A percentile compares a stretch with the other conserved stretches of the same genome.
Evolutionary conservation across 148 eudicot genomes (phyloP).

Genomic region (Silene conica): DNA sequence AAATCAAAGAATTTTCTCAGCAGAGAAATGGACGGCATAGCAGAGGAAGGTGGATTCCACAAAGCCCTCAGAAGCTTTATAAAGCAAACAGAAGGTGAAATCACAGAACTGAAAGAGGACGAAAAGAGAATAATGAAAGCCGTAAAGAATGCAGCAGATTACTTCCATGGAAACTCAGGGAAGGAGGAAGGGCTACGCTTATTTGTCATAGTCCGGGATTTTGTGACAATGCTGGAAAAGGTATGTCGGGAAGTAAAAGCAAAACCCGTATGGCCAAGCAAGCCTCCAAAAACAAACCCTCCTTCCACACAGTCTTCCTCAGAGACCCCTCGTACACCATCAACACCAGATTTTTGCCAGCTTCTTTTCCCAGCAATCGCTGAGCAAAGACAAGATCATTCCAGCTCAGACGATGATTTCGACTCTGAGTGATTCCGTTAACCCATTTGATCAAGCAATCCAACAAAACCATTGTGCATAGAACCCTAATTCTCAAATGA

Average conservation of each 20-base stretch:
- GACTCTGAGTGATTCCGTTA: no score
- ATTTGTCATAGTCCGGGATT: slow-evolving; percentile 64
- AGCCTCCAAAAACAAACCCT: slow-evolving; percentile 26
- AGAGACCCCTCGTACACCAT: slow-evolving; percentile 31
- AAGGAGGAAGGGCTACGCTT: slow-evolving; percentile 78
- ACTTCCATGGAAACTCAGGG: slow-evolving; percentile 70
- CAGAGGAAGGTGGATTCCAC: slow-evolving; percentile 53
- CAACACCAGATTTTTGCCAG: slow-evolving; percentile 39
- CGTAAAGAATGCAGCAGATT: slow-evolving; percentile 60
- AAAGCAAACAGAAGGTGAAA: slow-evolving; percentile 48
- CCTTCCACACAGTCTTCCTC: slow-evolving; percentile 29
- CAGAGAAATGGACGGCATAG: slow-evolving; percentile 43
- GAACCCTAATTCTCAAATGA: no score
- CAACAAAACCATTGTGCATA: no score
- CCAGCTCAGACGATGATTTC: slow-evolving; percentile 36
- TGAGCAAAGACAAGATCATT: slow-evolving; percentile 40
- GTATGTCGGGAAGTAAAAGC: slow-evolving; percentile 64
- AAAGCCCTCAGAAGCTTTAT: slow-evolving; percentile 51
- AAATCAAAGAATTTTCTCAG: slow-evolving; percentile 55
- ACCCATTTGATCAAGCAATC: no score
- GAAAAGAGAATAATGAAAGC: slow-evolving; percentile 68
- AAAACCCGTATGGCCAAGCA: slow-evolving; percentile 37
- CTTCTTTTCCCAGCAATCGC: slow-evolving; percentile 41
- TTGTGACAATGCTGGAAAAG: slow-evolving; percentile 61
- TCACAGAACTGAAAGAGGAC: slow-evolving; percentile 47